Percentiles rank a stretch among this genome's conserved stretches.
phyloP scores from a whole-genome alignment of 1,139 yeast genomes.

The Debaryomyces psychrophilus region DNA sequence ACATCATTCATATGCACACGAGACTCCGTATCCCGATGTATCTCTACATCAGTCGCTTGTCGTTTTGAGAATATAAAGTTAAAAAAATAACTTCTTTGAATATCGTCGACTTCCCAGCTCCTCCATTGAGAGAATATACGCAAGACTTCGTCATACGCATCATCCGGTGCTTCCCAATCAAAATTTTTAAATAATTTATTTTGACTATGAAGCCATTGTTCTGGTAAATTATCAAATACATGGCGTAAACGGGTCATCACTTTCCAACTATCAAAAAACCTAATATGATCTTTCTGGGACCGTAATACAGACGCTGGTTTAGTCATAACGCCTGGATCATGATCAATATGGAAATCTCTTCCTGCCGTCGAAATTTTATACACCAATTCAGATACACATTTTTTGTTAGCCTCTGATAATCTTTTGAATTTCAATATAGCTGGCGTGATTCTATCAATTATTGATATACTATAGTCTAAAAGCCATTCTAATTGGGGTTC shows the following conservation, averaged over 20 bases:
- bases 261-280: slow-evolving; percentile 88
- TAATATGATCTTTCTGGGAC: slow-evolving; percentile 68
- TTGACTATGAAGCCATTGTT: slow-evolving; percentile 44
- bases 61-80: slow-evolving; percentile 37
- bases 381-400: slow-evolving; percentile 44
- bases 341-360: slow-evolving; percentile 58
- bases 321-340: slow-evolving; percentile 88
- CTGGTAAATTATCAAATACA: slow-evolving; percentile 63
- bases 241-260: slow-evolving; percentile 78
- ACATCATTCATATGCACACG: slow-evolving; percentile 4
- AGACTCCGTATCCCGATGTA: slow-evolving; percentile 1
- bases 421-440: slow-evolving; percentile 25
- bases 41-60: slow-evolving; percentile 3
- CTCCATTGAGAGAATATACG: slow-evolving; percentile 79
- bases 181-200: slow-evolving; percentile 23
- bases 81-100: slow-evolving; percentile 57
- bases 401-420: slow-evolving; percentile 18
- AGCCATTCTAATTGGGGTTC: slow-evolving; percentile 44
- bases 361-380: slow-evolving; percentile 67
- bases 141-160: slow-evolving; percentile 58
- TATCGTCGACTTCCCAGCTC: slow-evolving; percentile 72
- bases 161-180: slow-evolving; percentile 47
- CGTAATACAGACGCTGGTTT: slow-evolving; percentile 84
- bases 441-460: slow-evolving; percentile 24
- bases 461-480: slow-evolving; percentile 25